Base-by-base conservation (phyloP, 2,329 filamentous ascomycete genomes). In the Akanthomyces uredinophilus region DNA sequence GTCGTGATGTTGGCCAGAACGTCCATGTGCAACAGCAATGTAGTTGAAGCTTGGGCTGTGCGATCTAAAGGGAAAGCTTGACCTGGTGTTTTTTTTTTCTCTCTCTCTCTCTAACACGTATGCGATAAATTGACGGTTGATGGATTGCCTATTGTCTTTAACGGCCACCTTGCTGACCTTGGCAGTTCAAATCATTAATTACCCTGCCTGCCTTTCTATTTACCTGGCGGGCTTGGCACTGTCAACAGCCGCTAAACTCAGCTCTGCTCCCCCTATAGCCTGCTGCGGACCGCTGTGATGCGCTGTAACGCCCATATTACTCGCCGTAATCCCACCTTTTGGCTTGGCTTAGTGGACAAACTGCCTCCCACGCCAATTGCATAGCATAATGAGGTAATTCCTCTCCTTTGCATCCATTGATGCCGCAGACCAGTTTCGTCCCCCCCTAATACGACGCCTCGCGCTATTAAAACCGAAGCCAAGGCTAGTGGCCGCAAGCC, bases 341-440 rank as follows among this genome's bases (percentile, higher is more conserved):
- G 14, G 3, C 18, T 20, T 32, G 22, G 24, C 39, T 24, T 5
- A 18, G 44, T n/a, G 18, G 39, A 39, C 16, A 29, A 22, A 8
- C 4, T 14, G 18, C 20, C 29, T n/a, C 32, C 29, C 41, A 16
- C n/a, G 7, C 29, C 41, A 22, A 32, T 3, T 14, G n/a, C 49
- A 37, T 52, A 52, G 24, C 13, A 16, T 16, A 37, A 2, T 18
- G 14, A 5, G 22, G 32, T 50, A 24, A 32, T 29, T 49, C 35
- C 35, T 29, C 44, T 44, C 46, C 46, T 6, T 49, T 50, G 44
- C 44, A 35, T 24, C 46, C 56, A 32, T 41, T 16, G 32, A 29
- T 51, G 56, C 57, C 57, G 57, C 57, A 52, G 47, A 52, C 27
- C 24, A 14, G 57, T 60, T 60, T 60, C 57, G 57, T 18, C 57